Conservation (phyloP, 148 eudicot species). For the Camellia japonica region DNA sequence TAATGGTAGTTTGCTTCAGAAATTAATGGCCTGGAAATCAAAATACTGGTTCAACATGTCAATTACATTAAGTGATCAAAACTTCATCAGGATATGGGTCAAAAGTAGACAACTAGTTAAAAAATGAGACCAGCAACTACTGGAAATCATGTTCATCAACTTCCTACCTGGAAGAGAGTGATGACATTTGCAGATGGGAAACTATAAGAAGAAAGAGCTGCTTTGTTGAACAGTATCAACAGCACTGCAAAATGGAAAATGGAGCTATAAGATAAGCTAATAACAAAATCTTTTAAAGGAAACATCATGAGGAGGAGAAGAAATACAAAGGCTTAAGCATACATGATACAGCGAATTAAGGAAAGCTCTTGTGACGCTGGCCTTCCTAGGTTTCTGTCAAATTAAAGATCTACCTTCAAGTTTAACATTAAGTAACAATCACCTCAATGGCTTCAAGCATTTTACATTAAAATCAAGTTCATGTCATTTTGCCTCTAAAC, state of each 20-base stretch:
- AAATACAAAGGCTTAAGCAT: neutral
- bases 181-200: constrained; percentile 81
- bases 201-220: constrained; percentile 76
- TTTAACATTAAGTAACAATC: neutral
- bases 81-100: neutral
- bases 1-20: neutral
- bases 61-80: neutral
- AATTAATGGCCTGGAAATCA: neutral
- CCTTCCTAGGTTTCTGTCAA: neutral
- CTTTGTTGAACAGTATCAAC: constrained; percentile 78
- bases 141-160: neutral
- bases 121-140: neutral
- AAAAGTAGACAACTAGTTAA: neutral
- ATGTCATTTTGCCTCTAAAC: neutral
- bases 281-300: neutral
- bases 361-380: neutral
- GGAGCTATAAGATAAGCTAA: neutral
- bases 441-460: neutral
- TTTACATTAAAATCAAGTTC: neutral
- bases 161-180: constrained; percentile 71
- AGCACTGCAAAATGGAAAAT: constrained; percentile 49
- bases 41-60: neutral
- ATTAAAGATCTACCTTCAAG: neutral
- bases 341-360: neutral
- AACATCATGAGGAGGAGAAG: neutral